A percentile compares a stretch with the other conserved stretches of the same genome.
These are phyloP conservation scores for Rubus parviflorus DNA, from an alignment of 306 rosid genomes.

Conservation along the genomic window DNA sequence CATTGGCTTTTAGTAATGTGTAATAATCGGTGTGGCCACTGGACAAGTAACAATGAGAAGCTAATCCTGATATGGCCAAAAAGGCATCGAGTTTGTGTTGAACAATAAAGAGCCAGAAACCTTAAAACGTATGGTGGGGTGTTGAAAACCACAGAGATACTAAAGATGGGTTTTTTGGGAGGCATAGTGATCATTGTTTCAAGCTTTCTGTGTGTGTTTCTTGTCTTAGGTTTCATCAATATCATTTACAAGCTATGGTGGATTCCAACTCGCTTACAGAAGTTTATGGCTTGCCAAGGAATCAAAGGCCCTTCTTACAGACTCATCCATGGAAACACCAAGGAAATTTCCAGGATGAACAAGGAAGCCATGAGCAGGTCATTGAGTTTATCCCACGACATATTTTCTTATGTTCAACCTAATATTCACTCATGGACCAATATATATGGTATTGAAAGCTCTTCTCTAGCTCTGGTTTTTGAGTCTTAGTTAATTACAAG, in stretches of 20 bases:
- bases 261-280: conserved; percentile 26
- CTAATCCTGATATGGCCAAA: neutral
- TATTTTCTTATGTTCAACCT: conserved; percentile 29
- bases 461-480: neutral
- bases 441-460: conserved; percentile 2
- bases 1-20: neutral
- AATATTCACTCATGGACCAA: conserved; percentile 21
- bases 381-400: conserved; percentile 25
- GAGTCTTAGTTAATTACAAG: neutral
- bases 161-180: neutral
- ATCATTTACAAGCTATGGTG: conserved; percentile 32
- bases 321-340: conserved; percentile 32
- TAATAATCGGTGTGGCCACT: neutral
- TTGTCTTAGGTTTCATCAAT: conserved; percentile 7
- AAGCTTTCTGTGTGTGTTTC: conserved; percentile 14
- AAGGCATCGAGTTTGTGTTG: neutral
- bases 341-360: conserved; percentile 28
- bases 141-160: neutral
- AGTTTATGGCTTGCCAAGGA: conserved; percentile 20
- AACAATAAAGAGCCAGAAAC: neutral
- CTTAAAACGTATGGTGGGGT: neutral
- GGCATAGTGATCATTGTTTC: neutral
- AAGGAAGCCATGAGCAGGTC: conserved; percentile 27
- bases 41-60: neutral
- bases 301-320: conserved; percentile 34